A percentile compares a stretch with the other conserved stretches of the same genome.
phyloP scores from a whole-genome alignment of 805 yeast species.

The Saccharomycopsis fibuligera region DNA sequence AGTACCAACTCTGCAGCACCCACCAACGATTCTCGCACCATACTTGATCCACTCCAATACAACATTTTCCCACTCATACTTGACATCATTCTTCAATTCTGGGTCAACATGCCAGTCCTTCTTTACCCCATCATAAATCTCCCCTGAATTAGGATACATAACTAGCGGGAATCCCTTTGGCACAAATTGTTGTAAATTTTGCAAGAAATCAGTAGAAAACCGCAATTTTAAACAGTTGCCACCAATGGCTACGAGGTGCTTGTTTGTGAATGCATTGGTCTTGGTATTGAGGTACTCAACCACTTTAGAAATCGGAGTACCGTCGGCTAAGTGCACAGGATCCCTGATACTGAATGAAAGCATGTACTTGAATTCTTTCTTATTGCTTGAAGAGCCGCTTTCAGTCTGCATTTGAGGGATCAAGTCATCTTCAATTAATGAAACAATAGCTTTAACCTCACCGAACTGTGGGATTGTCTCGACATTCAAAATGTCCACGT shows the following conservation, averaged over 20 bases:
- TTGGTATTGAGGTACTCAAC: constrained; percentile 19
- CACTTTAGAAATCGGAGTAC: constrained; percentile 36
- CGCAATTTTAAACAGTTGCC: constrained; percentile 58
- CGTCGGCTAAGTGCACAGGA: constrained; percentile 40
- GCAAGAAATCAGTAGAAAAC: constrained; percentile 36
- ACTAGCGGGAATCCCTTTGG: constrained; percentile 36
- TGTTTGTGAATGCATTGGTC: constrained; percentile 18
- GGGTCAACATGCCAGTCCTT: constrained; percentile 35
- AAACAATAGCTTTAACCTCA: constrained; percentile 48
- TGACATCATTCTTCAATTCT: constrained; percentile 17
- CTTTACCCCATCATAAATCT: constrained; percentile 44
- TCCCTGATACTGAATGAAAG: constrained; percentile 37
- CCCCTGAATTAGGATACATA: constrained; percentile 76
- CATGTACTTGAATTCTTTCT: constrained; percentile 20
- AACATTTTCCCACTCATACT: constrained; percentile 27
- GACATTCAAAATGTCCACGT: constrained; percentile 52
- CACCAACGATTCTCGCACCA: constrained; percentile 34
- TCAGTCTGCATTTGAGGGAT: constrained; percentile 27
- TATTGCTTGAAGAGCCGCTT: constrained; percentile 28
- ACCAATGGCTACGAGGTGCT: constrained; percentile 47
- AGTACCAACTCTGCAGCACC: constrained; percentile 40
- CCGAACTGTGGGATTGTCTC: constrained; percentile 65
- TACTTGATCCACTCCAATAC: constrained; percentile 29
- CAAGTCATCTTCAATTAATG: constrained; percentile 36
- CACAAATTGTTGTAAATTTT: constrained; percentile 26